Evolutionary conservation across 169 alveolate genomes (phyloP).

Genomic region (Eimeria sp.): DNA sequence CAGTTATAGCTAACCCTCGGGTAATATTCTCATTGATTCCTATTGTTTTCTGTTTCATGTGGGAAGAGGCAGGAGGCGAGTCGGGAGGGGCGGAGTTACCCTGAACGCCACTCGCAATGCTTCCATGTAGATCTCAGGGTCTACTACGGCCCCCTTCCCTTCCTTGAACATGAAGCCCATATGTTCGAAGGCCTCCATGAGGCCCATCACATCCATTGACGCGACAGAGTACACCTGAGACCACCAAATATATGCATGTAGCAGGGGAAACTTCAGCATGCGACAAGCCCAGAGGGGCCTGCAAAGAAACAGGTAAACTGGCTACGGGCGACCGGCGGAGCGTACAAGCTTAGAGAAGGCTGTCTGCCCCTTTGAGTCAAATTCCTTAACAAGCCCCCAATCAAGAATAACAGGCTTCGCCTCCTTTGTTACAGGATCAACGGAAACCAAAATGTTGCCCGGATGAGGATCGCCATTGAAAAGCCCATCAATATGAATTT

Average conservation of each 20-base stretch:
- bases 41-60: neutral
- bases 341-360: slow-evolving; percentile 90
- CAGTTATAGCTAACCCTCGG: neutral
- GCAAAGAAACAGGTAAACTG: neutral
- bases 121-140: slow-evolving; percentile 92
- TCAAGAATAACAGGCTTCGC: slow-evolving; percentile 90
- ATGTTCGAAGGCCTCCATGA: slow-evolving; percentile 92
- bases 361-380: slow-evolving; percentile 85
- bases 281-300: neutral
- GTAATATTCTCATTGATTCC: neutral
- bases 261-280: neutral
- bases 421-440: slow-evolving; percentile 73
- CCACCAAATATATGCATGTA: neutral
- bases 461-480: slow-evolving; percentile 95
- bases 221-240: slow-evolving; percentile 88
- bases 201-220: slow-evolving; percentile 89
- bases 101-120: slow-evolving; percentile 88
- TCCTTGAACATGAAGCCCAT: slow-evolving; percentile 91
- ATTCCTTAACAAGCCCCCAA: slow-evolving; percentile 92
- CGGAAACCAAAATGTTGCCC: slow-evolving; percentile 93
- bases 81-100: slow-evolving; percentile 27
- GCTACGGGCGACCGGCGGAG: neutral
- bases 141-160: slow-evolving; percentile 84
- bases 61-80: neutral
- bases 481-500: slow-evolving; percentile 86